Conservation (phyloP, 345 rosid species). For the Populus davidiana region DNA sequence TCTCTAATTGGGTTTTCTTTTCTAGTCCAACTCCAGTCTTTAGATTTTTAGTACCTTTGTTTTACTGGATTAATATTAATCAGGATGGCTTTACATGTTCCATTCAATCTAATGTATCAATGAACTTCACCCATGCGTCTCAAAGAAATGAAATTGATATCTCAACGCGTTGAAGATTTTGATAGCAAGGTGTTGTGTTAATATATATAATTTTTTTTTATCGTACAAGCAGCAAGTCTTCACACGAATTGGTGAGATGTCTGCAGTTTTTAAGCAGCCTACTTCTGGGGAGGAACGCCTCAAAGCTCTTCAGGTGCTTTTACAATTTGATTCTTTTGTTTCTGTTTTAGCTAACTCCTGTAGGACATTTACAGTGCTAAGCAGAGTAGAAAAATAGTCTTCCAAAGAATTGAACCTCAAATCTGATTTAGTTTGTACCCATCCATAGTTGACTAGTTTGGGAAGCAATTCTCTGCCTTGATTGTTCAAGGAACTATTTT, state of each 20-base stretch:
- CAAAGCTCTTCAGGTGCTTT: slow-evolving; percentile 58
- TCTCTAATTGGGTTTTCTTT: neutral
- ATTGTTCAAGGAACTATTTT: neutral
- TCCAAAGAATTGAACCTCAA: too few relatives aligned
- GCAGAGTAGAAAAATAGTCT: too few relatives aligned
- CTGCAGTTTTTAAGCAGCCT: slow-evolving; percentile 61
- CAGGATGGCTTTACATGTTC: neutral
- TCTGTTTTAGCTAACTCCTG: neutral
- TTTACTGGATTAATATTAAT: neutral
- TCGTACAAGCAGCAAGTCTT: slow-evolving; percentile 39
- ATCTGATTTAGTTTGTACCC: neutral
- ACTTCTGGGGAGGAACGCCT: slow-evolving; percentile 41
- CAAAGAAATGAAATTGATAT: neutral
- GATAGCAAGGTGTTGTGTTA: neutral
- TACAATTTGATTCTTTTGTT: neutral
- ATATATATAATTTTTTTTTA: neutral
- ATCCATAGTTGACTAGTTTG: neutral
- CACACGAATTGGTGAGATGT: slow-evolving; percentile 43
- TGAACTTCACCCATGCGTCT: neutral
- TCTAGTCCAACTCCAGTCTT: neutral
- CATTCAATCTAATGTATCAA: neutral
- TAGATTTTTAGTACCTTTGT: neutral
- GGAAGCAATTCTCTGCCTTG: neutral
- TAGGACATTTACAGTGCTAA: too few relatives aligned
- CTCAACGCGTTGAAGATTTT: neutral